These are phyloP conservation scores for Neoboletus brunneissimus DNA, from an alignment of 768 basidiomycete species.

Conservation along the genomic window DNA sequence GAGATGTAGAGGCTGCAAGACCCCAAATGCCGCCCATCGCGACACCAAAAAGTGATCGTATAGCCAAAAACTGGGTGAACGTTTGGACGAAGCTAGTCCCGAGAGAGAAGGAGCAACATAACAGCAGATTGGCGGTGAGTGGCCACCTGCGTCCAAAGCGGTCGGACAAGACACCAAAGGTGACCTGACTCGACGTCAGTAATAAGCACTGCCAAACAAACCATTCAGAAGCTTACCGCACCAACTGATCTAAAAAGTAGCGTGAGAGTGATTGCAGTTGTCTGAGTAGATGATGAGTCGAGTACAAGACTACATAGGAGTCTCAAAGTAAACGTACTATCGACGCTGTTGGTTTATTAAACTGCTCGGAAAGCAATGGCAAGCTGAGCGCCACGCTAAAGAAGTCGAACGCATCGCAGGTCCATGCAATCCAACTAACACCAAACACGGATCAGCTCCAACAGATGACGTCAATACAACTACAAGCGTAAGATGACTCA, in stretches of 20 bases:
- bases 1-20: slow-evolving; percentile 73
- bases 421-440: slow-evolving; percentile 81
- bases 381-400: slow-evolving; percentile 72
- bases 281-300: slow-evolving; percentile 33
- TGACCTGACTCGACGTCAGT: slow-evolving; percentile 32
- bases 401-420: slow-evolving; percentile 83
- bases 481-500: slow-evolving; percentile 17
- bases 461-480: not conserved
- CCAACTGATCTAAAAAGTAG: slow-evolving; percentile 83
- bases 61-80: slow-evolving; percentile 72
- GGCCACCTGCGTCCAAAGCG: slow-evolving; percentile 95
- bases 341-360: slow-evolving; percentile 40
- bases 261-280: slow-evolving; percentile 87
- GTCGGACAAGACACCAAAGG: slow-evolving; percentile 83
- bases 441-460: not conserved
- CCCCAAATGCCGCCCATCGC: slow-evolving; percentile 94
- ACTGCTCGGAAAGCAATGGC: slow-evolving; percentile 46
- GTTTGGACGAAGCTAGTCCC: slow-evolving; percentile 79
- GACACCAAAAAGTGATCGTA: slow-evolving; percentile 81
- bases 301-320: not conserved
- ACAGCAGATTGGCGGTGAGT: slow-evolving; percentile 67
- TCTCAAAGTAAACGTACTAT: slow-evolving; percentile 36
- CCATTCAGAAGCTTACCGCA: slow-evolving; percentile 42
- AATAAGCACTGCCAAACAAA: not conserved
- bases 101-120: slow-evolving; percentile 72